These are phyloP conservation scores for Trichoderma breve DNA, from an alignment of 2,329 filamentous ascomycete species.

Conservation along the genomic window DNA sequence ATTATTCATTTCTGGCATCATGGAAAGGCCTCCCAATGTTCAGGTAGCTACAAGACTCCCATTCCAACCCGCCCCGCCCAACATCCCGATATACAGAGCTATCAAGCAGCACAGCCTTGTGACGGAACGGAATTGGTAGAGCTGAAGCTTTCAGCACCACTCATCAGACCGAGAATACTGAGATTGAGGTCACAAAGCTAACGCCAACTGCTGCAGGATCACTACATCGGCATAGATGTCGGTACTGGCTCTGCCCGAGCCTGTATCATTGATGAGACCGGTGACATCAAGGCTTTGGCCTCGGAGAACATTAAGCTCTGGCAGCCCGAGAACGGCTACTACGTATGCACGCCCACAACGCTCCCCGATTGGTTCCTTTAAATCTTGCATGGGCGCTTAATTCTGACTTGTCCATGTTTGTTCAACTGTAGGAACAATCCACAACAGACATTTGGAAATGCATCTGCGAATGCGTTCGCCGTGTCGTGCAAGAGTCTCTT, in stretches of 20 bases:
- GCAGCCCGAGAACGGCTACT: slow-evolving; percentile 74
- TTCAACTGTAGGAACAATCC: slow-evolving; percentile 76
- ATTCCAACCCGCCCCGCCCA: not conserved
- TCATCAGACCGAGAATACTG: not conserved
- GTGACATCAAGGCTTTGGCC: slow-evolving; percentile 78
- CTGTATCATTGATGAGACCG: slow-evolving; percentile 88
- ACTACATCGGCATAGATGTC: slow-evolving; percentile 86
- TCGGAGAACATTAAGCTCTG: slow-evolving; percentile 76
- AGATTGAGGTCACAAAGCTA: not conserved
- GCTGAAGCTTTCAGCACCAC: not conserved
- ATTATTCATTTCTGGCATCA: slow-evolving; percentile 20
- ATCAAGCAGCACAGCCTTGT: not conserved
- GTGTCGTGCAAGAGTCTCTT: slow-evolving; percentile 76
- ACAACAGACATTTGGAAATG: slow-evolving; percentile 95
- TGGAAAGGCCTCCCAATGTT: slow-evolving; percentile 37
- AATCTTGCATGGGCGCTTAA: not conserved
- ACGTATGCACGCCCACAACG: slow-evolving; percentile 49
- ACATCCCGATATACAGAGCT: not conserved
- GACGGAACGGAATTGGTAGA: not conserved
- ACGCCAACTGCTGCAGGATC: slow-evolving; percentile 43
- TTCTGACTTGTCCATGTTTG: slow-evolving; percentile 8
- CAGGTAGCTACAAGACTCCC: slow-evolving; percentile 28
- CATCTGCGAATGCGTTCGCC: slow-evolving; percentile 85
- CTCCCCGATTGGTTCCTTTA: not conserved
- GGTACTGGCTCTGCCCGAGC: slow-evolving; percentile 93